Evolutionary conservation across 192 early-diverging fungal species (phyloP).

Genomic region (Chytriomyces hyalinus): DNA sequence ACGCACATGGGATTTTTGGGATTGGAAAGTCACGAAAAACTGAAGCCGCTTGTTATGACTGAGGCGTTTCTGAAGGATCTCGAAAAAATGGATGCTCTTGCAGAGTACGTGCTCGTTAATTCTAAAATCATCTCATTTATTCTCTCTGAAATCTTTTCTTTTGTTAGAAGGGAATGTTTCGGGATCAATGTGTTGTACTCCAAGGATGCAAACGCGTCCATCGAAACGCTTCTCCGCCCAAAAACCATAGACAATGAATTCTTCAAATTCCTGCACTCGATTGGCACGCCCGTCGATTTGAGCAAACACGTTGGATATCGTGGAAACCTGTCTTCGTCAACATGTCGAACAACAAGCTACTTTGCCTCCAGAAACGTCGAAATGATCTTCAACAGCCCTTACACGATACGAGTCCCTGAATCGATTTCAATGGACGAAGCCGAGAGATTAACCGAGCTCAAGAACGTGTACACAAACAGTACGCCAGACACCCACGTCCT

Average conservation of each 20-base stretch:
- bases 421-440: not conserved
- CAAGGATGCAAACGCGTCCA: conserved; percentile 53
- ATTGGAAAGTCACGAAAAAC: conserved; percentile 60
- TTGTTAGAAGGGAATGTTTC: conserved; percentile 67
- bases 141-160: not conserved
- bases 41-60: conserved; percentile 70
- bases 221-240: conserved; percentile 58
- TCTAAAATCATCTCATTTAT: not conserved
- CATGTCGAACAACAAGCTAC: conserved; percentile 71
- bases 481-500: conserved; percentile 66
- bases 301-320: conserved; percentile 68
- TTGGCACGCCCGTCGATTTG: conserved; percentile 74
- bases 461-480: conserved; percentile 45
- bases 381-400: conserved; percentile 75
- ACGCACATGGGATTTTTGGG: conserved; percentile 70
- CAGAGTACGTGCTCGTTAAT: conserved; percentile 58
- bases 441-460: not conserved
- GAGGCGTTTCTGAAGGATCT: conserved; percentile 68
- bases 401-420: conserved; percentile 29
- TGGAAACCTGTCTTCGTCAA: conserved; percentile 56
- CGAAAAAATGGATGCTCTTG: conserved; percentile 64
- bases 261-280: conserved; percentile 68
- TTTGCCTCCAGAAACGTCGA: conserved; percentile 71
- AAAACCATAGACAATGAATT: conserved; percentile 62
- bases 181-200: conserved; percentile 69